Evolutionary conservation across 2,329 filamentous ascomycete species (phyloP).

Genomic region (Fusarium acutatum): DNA sequence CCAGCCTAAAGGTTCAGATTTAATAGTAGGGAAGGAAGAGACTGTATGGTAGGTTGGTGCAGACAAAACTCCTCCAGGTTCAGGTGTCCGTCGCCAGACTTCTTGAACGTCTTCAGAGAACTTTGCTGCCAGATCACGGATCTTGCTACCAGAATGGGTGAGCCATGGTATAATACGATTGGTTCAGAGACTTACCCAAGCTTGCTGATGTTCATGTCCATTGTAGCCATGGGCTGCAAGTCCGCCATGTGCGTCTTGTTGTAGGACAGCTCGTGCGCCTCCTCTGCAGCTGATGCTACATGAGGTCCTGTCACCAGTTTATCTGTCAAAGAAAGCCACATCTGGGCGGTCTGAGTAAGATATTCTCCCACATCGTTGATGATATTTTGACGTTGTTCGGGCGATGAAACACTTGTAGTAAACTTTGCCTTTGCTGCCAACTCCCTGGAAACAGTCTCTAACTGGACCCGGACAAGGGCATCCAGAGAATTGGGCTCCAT

Average conservation of each 20-base stretch:
- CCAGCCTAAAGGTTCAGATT: slow-evolving; percentile 32
- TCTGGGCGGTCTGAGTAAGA: slow-evolving; percentile 45
- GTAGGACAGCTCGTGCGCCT: slow-evolving; percentile 42
- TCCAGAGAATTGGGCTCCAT: slow-evolving; percentile 38
- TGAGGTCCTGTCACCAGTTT: slow-evolving; percentile 46
- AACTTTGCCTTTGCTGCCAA: slow-evolving; percentile 32
- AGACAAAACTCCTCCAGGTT: slow-evolving; percentile 15
- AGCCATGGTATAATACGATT: slow-evolving; percentile 9
- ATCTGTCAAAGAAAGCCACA: slow-evolving; percentile 48
- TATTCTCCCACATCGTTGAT: slow-evolving; percentile 50
- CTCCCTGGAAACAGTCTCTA: slow-evolving; percentile 39
- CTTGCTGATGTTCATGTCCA: slow-evolving; percentile 47
- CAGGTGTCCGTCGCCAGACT: slow-evolving; percentile 40
- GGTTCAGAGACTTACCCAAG: slow-evolving; percentile 44
- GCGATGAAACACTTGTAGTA: not conserved
- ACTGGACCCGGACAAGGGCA: slow-evolving; percentile 41
- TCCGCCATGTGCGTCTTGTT: slow-evolving; percentile 41
- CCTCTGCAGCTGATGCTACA: slow-evolving; percentile 41
- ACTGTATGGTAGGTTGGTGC: slow-evolving; percentile 30
- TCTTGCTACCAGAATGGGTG: slow-evolving; percentile 42
- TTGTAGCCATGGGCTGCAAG: slow-evolving; percentile 38
- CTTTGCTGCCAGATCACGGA: slow-evolving; percentile 45
- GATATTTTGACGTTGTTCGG: slow-evolving; percentile 39
- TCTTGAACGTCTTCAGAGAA: slow-evolving; percentile 48
- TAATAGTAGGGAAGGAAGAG: slow-evolving; percentile 37